Evolutionary conservation across 2,329 filamentous ascomycete genomes (phyloP), one percentile per base, ranked within the genome.

Genomic region (Verticillium zaregamsianum): DNA sequence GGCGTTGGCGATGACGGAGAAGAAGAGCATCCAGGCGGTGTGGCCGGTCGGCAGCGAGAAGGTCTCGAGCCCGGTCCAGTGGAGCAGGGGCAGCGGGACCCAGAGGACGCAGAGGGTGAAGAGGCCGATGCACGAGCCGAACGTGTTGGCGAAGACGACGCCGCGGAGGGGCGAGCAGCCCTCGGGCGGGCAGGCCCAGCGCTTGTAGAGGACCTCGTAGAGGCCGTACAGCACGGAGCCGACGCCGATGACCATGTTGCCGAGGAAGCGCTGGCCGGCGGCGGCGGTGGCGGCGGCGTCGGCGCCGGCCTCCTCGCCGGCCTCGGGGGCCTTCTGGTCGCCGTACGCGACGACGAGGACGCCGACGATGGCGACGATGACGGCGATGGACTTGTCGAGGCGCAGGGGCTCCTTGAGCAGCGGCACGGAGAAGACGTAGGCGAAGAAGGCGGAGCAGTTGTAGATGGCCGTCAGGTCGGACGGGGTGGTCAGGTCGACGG

Each of bases 371-470:
- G 95, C 95, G 45, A 99, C 85, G 12, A 86, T 82, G 1, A 99
- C 95, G 4, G 94, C 91, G 58, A 96, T 73, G 32, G 93, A 88
- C 79, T 99, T 99, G 77, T 92, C 92, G 40, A 89, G 77, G 25
- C 92, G 88, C 14, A 97, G 78, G 67, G 90, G 92, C 75, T 99
- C 95, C 62, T 91, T 88, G 2, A 99, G 82, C 20, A 99, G 77
- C 1, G 93, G 93, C 55, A 99, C 93, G 55, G 91, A 96, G 73
- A 99, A 99, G 14, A 92, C 94, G 73, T 99, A 99, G 57, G 95
- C 95, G 74, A 99, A 99, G 77, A 99, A 99, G 62, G 95, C 94
- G 59, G 92, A 96, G 82, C 95, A 99, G 78, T 99, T 99, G 84
- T 99, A 99, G 69, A 99, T 99, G 60, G 95, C 95, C 0, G 95